Evolutionary conservation across 108 stramenopile genomes (phyloP), one percentile per base, ranked within the genome.

Genomic region (Seminavis robusta): DNA sequence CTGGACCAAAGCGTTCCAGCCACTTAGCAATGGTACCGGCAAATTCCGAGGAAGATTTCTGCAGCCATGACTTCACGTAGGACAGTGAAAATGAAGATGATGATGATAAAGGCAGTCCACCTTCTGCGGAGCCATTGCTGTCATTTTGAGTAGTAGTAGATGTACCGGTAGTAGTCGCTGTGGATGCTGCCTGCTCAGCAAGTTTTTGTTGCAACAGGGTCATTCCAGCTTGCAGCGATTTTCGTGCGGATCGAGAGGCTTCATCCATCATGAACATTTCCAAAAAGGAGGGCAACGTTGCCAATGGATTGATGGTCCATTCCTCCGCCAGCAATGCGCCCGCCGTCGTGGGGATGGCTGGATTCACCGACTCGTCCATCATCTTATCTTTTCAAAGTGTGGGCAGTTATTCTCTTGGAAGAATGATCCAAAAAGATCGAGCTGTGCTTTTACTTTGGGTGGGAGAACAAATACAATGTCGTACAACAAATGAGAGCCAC

Each of bases 291-390:
- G 84, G 90, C n/a, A 88, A 54, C 36, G 77, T 77, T 3, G 86
- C 77, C 9, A 63, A 41, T 15, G 86, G 90, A 69, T 86, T 54
- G 56, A 92, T 81, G 30, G 82, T 84, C 58, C 60, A 71, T 73
- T 92, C 90, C 61, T 92, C 90, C 17, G 86, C 81, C 31, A 91
- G 67, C 28, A 91, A 77, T 0, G 83, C 89, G 16, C 79, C 85
- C 6, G 78, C 60, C 27, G 83, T 65, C 15, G 54, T 71, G 63
- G 88, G 83, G 33, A 79, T 64, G 61, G 76, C 66, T 11, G 67
- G 71, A 54, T 86, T 82, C 24, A 71, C 33, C n/a, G n/a, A n/a
- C n/a, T n/a, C n/a, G n/a, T n/a, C n/a, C n/a, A n/a, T n/a, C n/a
- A n/a, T n/a, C n/a, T n/a, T n/a, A n/a, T n/a, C n/a, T n/a, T n/a